Base-by-base conservation (phyloP, 2,329 filamentous ascomycete species). In the Mycogone perniciosa region DNA sequence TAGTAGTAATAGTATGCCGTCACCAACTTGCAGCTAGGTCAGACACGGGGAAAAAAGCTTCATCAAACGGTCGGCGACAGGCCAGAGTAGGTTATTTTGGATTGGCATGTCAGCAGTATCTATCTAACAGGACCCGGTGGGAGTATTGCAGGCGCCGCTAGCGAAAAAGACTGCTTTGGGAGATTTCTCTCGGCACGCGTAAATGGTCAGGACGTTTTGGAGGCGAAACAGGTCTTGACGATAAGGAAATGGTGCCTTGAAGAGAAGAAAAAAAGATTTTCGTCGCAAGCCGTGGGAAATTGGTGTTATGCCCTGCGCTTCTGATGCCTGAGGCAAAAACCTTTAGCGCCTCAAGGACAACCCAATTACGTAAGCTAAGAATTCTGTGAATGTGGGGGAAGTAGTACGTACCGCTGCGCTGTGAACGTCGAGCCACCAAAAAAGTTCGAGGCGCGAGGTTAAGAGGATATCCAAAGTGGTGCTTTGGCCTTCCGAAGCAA, bases 41-140 rank as follows among this genome's bases (percentile, higher is more conserved):
- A 20, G 20, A 20, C 20, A 20, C 20, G 20, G 20, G 20, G 20
- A 20, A 20, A 20, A 20, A 20, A 20, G 20, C 20, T 20, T 20
- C 20, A 20, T 20, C 20, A 20, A 20, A 20, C 20, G 20, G 20
- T 20, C 20, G 20, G 20, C 20, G 20, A 20, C 20, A 20, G 20
- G 20, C 20, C 20, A 20, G 20, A 20, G 38, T 34, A 51, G 47
- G 56, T 35, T 48, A 33, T 37, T 44, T 48, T 41, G 46, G 46
- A 47, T 13, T 48, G 29, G 13, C 65, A 79, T 96, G 88, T 95
- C 70, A 78, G 86, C 89, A 89, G 84, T 82, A 82, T 81, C 90
- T 95, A 96, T 96, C 90, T 95, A 96, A 92, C 89, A 79, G 86
- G 85, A 81, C 79, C 87, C 85, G 88, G 89, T 82, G 69, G 71